A percentile compares a stretch with the other conserved stretches of the same genome.
These are phyloP conservation scores for Saccharomyces hybrid DNA, from an alignment of 1,139 yeast species.

Conservation along the genomic window DNA sequence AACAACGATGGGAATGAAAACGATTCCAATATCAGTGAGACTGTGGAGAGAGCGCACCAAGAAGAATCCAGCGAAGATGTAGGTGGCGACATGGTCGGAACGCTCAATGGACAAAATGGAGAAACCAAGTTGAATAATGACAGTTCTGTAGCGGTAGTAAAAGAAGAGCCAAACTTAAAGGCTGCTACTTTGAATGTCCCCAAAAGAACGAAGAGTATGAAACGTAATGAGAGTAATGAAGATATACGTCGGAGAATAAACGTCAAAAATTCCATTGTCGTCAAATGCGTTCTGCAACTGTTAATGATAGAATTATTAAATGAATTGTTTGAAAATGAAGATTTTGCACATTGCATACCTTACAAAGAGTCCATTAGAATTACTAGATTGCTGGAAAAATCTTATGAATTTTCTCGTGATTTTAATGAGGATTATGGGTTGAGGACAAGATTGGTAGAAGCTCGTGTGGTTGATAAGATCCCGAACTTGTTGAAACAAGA, in stretches of 20 bases:
- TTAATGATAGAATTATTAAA: slow-evolving; percentile 80
- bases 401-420: slow-evolving; percentile 74
- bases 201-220: slow-evolving; percentile 10
- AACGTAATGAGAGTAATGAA: slow-evolving; percentile 25
- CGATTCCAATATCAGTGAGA: slow-evolving; percentile 12
- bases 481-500: slow-evolving; percentile 92
- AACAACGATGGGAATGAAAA: slow-evolving; percentile 3
- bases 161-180: neutral
- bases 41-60: slow-evolving; percentile 28
- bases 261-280: slow-evolving; percentile 74
- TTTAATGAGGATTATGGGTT: slow-evolving; percentile 87
- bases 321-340: slow-evolving; percentile 63
- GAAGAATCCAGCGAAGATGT: slow-evolving; percentile 33
- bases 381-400: slow-evolving; percentile 51
- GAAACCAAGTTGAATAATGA: slow-evolving; percentile 4
- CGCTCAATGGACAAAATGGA: slow-evolving; percentile 8
- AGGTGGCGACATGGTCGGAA: slow-evolving; percentile 22
- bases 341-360: slow-evolving; percentile 65
- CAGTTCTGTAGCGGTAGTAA: slow-evolving; percentile 1
- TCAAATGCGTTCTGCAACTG: slow-evolving; percentile 84
- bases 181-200: slow-evolving; percentile 8
- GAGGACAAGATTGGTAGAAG: slow-evolving; percentile 79
- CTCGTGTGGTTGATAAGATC: slow-evolving; percentile 84
- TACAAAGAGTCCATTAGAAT: slow-evolving; percentile 51
- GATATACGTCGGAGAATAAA: slow-evolving; percentile 33